Evolutionary conservation across 75 land plant genomes (phyloP), one percentile per base, ranked within the genome.

Genomic region (Ceratopteris richardii): DNA sequence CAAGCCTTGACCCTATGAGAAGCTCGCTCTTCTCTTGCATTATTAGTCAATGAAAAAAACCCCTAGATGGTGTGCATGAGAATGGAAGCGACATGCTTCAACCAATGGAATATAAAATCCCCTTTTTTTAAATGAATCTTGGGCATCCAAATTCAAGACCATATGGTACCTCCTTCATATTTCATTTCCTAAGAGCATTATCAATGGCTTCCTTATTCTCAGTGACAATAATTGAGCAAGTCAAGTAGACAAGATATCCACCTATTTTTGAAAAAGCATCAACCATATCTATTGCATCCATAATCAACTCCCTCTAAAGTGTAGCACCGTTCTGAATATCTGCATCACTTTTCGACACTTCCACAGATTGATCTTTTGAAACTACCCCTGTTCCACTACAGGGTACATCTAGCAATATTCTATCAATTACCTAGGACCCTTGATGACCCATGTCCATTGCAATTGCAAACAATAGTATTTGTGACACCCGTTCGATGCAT

Each of bases 151-250:
- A 88, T 44, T 92, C 97, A 62, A 92, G 67, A 20, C 95, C 97
- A 44, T 82, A 77, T 10, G 93, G 83, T 21, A 92, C 97, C 66
- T 88, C 65, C 60, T 78, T 80, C 0, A 92, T 95, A 82, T 92
- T 63, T 53, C 97, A 74, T 65, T 78, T 92, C 48, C 72, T 75
- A n/a, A 92, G 77, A 17, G 97, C 97, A 69, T 88, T 88, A 61
- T 92, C 90, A n/a, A 92, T 69, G 26, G 88, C 84, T 18, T 89
- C 97, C 74, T 92, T 95, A 72, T 92, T 92, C 97, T 92, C 97
- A 23, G 84, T 66, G 43, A 87, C 77, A 83, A 78, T 82, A 7
- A 92, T 73, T 40, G 97, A 92, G 55, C 95, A 88, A 16, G 97
- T 92, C 60, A 95, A 92, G 67, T 92, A 92, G 17, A 92, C 97